phyloP scores from a whole-genome alignment of 2,329 filamentous ascomycete genomes.

The Talaromyces pinophilus region DNA sequence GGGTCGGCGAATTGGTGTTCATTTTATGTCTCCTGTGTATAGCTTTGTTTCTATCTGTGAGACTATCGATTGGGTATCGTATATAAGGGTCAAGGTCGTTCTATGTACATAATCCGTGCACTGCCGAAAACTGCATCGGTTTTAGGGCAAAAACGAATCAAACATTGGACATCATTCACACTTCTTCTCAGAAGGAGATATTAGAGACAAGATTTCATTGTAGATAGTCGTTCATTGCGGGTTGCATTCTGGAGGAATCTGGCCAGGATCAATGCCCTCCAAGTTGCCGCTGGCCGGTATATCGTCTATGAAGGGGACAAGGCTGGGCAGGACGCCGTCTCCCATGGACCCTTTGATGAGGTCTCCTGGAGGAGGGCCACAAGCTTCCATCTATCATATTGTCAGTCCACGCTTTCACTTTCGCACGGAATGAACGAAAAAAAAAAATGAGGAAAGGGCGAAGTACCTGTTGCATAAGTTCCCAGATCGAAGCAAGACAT shows the following conservation, averaged over 20 bases:
- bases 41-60: slow-evolving; percentile 3
- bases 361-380: slow-evolving; percentile 85
- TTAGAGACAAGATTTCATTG: not conserved
- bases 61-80: slow-evolving; percentile 21
- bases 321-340: slow-evolving; percentile 27
- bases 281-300: slow-evolving; percentile 70
- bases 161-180: not conserved
- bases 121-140: not conserved
- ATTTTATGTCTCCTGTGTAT: slow-evolving; percentile 7
- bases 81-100: slow-evolving; percentile 16
- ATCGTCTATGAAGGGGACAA: slow-evolving; percentile 60
- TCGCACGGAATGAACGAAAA: not conserved
- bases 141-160: not conserved
- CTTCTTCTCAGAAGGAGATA: not conserved
- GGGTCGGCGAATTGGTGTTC: slow-evolving; percentile 3
- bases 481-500: slow-evolving; percentile 90
- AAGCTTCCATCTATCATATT: slow-evolving; percentile 86
- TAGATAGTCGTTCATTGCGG: slow-evolving; percentile 52
- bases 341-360: slow-evolving; percentile 57
- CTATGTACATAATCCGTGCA: slow-evolving; percentile 16
- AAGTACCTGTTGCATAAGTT: slow-evolving; percentile 93
- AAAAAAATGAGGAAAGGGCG: not conserved
- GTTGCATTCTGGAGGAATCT: slow-evolving; percentile 60
- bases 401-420: not conserved
- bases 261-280: slow-evolving; percentile 33